phyloP scores from a whole-genome alignment of 257 asterid species.

The Nicotiana undulata region DNA sequence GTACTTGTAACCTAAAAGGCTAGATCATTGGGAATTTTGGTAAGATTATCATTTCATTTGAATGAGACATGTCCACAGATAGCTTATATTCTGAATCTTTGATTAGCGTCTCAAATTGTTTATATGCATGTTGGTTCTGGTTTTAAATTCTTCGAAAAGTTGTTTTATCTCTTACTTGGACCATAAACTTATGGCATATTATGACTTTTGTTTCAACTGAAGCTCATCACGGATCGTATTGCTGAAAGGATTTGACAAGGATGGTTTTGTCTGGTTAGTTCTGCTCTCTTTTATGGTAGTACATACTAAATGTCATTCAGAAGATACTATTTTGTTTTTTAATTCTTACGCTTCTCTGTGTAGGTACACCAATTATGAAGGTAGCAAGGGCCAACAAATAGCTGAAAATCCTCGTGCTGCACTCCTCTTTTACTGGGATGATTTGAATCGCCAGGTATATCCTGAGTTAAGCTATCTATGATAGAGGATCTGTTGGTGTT shows the following conservation, averaged over 20 bases:
- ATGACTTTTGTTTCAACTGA: constrained; percentile 6
- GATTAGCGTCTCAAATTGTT: neutral
- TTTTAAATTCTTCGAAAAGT: neutral
- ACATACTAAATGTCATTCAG: neutral
- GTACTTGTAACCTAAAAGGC: constrained; percentile 1
- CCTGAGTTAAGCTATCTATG: neutral
- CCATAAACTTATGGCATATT: neutral
- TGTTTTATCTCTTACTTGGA: neutral
- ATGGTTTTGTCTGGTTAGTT: constrained; percentile 49
- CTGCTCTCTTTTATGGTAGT: neutral
- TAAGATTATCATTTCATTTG: neutral
- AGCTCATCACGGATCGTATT: constrained; percentile 46
- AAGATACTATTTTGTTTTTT: neutral
- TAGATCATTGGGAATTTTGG: neutral
- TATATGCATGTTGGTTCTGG: neutral
- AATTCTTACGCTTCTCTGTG: neutral
- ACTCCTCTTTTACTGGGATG: constrained; percentile 43
- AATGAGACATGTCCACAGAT: neutral
- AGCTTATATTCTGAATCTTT: neutral
- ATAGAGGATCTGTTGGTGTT: neutral
- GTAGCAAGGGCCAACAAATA: constrained; percentile 33
- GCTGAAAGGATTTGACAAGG: constrained; percentile 35
- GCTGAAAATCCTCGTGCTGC: constrained; percentile 41
- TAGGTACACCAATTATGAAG: constrained; percentile 42
- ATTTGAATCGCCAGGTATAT: constrained; percentile 43